These are phyloP conservation scores for Smithsoniella earleae DNA, from an alignment of 163 green algal genomes.

Conservation along the genomic window DNA sequence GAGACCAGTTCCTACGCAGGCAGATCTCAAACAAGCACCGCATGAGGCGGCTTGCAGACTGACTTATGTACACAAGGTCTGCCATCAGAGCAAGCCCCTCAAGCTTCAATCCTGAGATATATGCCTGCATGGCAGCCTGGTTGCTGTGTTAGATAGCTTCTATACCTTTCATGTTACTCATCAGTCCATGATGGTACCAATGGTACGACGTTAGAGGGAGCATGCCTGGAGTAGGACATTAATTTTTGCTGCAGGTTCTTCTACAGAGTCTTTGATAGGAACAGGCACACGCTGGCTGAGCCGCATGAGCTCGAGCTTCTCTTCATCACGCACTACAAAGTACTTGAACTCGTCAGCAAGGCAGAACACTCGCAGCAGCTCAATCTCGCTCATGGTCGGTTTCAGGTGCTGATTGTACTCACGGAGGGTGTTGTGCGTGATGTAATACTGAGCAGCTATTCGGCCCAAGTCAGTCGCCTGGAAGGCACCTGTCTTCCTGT, in stretches of 20 bases:
- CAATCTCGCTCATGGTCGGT: constrained; percentile 95
- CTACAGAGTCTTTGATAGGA: constrained; percentile 92
- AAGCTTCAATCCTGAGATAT: constrained; percentile 88
- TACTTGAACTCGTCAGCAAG: constrained; percentile 91
- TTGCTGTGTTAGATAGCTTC: no score
- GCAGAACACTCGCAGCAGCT: constrained; percentile 80
- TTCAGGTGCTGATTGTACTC: constrained; percentile 92
- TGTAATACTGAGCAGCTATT: constrained; percentile 95
- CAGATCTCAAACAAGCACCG: constrained; percentile 95
- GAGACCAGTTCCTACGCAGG: constrained; percentile 80
- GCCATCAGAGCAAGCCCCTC: constrained; percentile 81
- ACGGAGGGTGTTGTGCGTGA: constrained; percentile 83
- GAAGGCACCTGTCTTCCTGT: constrained; percentile 55
- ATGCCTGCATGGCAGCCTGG: constrained; percentile 61
- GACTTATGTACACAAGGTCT: constrained; percentile 97
- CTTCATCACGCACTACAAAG: constrained; percentile 75
- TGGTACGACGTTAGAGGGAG: no score
- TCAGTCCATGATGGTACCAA: no score
- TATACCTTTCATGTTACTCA: no score
- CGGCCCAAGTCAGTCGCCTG: constrained; percentile 88
- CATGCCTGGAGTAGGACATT: constrained; percentile 92
- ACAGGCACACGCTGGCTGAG: constrained; percentile 95
- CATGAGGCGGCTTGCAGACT: constrained; percentile 85
- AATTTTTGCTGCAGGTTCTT: constrained; percentile 94
- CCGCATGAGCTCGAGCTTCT: constrained; percentile 97